Conservation (phyloP, 2,329 filamentous ascomycete species). For the Microsporum ferrugineum region DNA sequence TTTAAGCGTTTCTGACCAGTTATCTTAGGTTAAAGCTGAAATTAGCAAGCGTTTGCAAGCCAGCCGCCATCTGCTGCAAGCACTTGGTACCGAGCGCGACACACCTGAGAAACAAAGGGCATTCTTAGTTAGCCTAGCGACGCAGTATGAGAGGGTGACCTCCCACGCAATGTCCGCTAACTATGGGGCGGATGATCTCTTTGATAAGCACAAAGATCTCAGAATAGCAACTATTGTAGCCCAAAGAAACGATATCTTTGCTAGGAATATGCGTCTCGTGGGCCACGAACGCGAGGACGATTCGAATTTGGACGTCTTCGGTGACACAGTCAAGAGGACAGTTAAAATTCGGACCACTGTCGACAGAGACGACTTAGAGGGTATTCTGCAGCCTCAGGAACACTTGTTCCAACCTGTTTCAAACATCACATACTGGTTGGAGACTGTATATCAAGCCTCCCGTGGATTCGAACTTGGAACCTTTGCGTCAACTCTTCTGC, state of each 20-base stretch:
- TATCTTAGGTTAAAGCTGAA: constrained; percentile 25
- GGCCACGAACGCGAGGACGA: constrained; percentile 17
- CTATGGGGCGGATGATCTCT: constrained; percentile 27
- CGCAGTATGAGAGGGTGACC: neutral
- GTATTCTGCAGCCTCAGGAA: constrained; percentile 12
- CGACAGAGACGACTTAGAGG: constrained; percentile 12
- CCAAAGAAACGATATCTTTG: constrained; percentile 19
- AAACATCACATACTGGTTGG: constrained; percentile 38
- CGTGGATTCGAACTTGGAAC: constrained; percentile 47
- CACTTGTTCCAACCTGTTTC: constrained; percentile 11
- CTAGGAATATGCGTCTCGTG: constrained; percentile 14
- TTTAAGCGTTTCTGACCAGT: constrained; percentile 9
- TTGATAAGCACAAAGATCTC: constrained; percentile 23
- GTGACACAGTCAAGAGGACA: neutral
- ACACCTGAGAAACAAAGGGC: constrained; percentile 26
- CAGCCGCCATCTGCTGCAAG: constrained; percentile 19
- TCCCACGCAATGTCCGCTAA: constrained; percentile 14
- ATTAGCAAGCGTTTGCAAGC: constrained; percentile 24
- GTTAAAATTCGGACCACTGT: neutral
- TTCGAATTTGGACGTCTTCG: neutral
- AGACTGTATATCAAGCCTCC: constrained; percentile 32
- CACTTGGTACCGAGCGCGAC: constrained; percentile 26
- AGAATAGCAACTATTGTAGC: constrained; percentile 27
- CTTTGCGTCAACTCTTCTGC: constrained; percentile 25
- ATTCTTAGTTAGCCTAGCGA: constrained; percentile 29